Percentiles rank a stretch among this genome's conserved stretches.
Conservation (phyloP, 1,284 basidiomycete genomes). For the Kalmanozyma brasiliensis region DNA sequence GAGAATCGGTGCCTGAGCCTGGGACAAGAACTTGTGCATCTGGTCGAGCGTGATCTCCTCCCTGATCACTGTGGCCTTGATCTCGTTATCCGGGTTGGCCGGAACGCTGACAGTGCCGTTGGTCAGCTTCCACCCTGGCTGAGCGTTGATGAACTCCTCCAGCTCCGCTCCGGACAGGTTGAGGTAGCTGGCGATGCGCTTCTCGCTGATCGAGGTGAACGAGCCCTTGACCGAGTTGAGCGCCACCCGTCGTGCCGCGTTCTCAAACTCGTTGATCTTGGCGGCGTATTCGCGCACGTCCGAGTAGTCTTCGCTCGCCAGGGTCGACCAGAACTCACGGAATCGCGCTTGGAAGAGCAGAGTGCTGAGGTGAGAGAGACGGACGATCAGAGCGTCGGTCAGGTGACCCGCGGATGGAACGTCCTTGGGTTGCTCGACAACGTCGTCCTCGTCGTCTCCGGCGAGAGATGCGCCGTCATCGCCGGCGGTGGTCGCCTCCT, state of each 20-base stretch:
- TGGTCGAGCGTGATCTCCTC: conserved; percentile 86
- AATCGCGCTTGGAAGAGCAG: conserved; percentile 88
- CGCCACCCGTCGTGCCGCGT: conserved; percentile 79
- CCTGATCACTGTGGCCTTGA: conserved; percentile 91
- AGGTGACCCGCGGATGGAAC: conserved; percentile 68
- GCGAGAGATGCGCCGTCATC: conserved; percentile 36
- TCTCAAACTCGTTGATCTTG: conserved; percentile 82
- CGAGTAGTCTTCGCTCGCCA: conserved; percentile 71
- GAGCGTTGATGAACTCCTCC: conserved; percentile 74
- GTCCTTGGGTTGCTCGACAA: conserved; percentile 56
- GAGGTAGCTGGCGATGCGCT: conserved; percentile 78
- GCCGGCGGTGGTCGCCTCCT: conserved; percentile 27
- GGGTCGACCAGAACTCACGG: conserved; percentile 83
- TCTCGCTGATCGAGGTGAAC: conserved; percentile 79
- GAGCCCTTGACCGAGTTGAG: conserved; percentile 81
- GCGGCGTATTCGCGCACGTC: conserved; percentile 85
- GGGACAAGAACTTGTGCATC: conserved; percentile 57
- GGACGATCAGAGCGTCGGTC: conserved; percentile 74
- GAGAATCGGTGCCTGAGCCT: conserved; percentile 50
- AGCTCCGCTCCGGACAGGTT: conserved; percentile 78
- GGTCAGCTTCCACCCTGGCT: conserved; percentile 81
- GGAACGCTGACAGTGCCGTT: conserved; percentile 78
- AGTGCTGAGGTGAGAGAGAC: conserved; percentile 78
- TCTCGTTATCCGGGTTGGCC: conserved; percentile 75
- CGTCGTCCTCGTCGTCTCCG: conserved; percentile 40